phyloP scores from a whole-genome alignment of 2,329 filamentous ascomycete genomes.

The Penicillium sp. region DNA sequence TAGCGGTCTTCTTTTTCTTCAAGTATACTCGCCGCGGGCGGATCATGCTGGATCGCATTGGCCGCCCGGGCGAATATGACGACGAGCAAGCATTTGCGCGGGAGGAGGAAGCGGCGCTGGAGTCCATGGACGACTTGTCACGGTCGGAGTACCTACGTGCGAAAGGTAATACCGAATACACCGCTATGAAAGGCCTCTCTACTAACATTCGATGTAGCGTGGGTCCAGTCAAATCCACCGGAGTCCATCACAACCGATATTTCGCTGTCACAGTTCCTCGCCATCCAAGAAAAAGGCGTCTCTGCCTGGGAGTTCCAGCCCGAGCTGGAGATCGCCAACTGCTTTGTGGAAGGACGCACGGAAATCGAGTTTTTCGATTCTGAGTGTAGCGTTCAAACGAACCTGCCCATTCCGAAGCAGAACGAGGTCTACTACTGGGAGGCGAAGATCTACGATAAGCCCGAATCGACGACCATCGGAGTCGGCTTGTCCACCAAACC shows the following conservation, averaged over 20 bases:
- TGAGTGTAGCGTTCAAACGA: slow-evolving; percentile 95
- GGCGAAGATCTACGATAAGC: slow-evolving; percentile 96
- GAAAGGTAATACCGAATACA: slow-evolving; percentile 64
- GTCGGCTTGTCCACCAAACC: slow-evolving; percentile 97
- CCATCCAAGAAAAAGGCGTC: slow-evolving; percentile 99
- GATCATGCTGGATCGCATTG: slow-evolving; percentile 90
- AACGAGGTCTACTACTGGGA: slow-evolving; percentile 99
- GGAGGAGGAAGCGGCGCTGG: slow-evolving; percentile 92
- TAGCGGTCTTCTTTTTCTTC: slow-evolving; percentile 87
- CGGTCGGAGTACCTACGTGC: slow-evolving; percentile 88
- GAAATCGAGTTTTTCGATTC: slow-evolving; percentile 99
- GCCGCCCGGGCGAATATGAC: slow-evolving; percentile 91
- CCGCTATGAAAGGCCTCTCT: background rate
- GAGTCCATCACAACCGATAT: slow-evolving; percentile 97
- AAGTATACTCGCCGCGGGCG: slow-evolving; percentile 82
- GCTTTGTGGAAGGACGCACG: slow-evolving; percentile 92
- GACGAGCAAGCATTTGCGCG: slow-evolving; percentile 92
- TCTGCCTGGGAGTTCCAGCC: slow-evolving; percentile 99
- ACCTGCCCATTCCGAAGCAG: slow-evolving; percentile 93
- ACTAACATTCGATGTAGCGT: slow-evolving; percentile 58
- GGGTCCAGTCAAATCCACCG: slow-evolving; percentile 88
- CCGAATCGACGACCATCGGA: slow-evolving; percentile 79
- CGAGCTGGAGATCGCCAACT: slow-evolving; percentile 98
- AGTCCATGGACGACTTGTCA: slow-evolving; percentile 91
- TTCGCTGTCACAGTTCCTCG: slow-evolving; percentile 92